phyloP scores from a whole-genome alignment of 31 red algal species.

The Endocladia muricata region DNA sequence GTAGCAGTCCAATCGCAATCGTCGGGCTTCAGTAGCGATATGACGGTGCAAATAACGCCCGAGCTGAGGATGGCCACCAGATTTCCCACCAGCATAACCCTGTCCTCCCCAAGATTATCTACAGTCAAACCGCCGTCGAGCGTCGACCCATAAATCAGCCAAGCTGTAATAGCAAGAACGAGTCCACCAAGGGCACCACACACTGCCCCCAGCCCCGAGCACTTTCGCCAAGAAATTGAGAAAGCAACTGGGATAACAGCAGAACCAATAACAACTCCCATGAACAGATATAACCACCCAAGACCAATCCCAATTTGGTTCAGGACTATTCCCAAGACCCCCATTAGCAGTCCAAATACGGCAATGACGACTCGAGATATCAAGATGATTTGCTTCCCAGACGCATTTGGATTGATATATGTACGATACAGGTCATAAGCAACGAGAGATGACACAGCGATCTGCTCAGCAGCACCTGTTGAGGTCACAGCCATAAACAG shows the following conservation, averaged over 20 bases:
- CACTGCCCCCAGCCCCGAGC: conserved; percentile 40
- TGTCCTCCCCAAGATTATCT: conserved; percentile 24
- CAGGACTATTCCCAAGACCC: conserved; percentile 55
- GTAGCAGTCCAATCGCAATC: conserved; percentile 75
- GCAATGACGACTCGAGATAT: conserved; percentile 68
- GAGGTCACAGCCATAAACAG: conserved; percentile 79
- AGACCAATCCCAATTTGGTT: conserved; percentile 54
- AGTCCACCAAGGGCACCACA: conserved; percentile 45
- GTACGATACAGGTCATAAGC: conserved; percentile 71
- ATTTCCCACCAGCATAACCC: conserved; percentile 55
- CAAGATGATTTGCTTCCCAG: conserved; percentile 62
- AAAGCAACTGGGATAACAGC: conserved; percentile 66
- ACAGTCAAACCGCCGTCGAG: conserved; percentile 47
- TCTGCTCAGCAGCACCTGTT: conserved; percentile 67
- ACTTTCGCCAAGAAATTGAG: conserved; percentile 44
- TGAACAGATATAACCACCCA: conserved; percentile 45
- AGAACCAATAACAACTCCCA: conserved; percentile 68
- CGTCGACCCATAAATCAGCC: conserved; percentile 40
- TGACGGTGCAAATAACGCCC: conserved; percentile 39
- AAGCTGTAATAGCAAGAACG: conserved; percentile 27
- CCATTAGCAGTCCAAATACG: conserved; percentile 57
- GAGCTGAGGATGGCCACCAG: conserved; percentile 54
- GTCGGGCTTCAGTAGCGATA: conserved; percentile 37
- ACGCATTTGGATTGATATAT: conserved; percentile 40
- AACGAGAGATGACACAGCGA: conserved; percentile 63